Evolutionary conservation across 495 filamentous ascomycete genomes (phyloP), one percentile per base, ranked within the genome.

Genomic region (Symbiotaphrina buchneri): DNA sequence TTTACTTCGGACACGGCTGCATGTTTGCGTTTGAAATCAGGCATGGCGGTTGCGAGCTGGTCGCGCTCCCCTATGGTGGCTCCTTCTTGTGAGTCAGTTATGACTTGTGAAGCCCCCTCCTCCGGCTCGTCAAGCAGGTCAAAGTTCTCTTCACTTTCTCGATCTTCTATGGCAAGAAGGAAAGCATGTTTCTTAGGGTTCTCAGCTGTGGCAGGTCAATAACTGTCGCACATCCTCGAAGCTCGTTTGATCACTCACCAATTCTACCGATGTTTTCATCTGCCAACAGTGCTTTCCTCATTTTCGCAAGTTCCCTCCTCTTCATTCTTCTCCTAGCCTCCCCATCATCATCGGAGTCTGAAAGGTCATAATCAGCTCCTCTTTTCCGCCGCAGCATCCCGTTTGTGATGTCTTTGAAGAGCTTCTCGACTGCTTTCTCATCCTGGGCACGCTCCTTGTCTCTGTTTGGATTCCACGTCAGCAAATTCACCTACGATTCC

Each of bases 161-260:
- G 63, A 42, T 95, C 90, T 39, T 93, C 84, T 31, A 99, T 74
- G 6, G 81, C 74, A 33, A 63, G 65, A 36, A 95, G 66, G 56
- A 99, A 99, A 0, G 87, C 87, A 10, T 68, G 56, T 42, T 81
- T 82, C 48, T 84, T 83, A 8, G 82, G 84, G 44, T 94, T 83
- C 40, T 80, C 68, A 18, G 85, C 35, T 38, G 15, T 49, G 27
- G n/a, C n/a, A n/a, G n/a, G n/a, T n/a, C n/a, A n/a, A 5, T 25
- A 10, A 29, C 29, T 35, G 16, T 35, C n/a, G n/a, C n/a, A n/a
- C n/a, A n/a, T n/a, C n/a, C n/a, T n/a, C n/a, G n/a, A n/a, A n/a
- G n/a, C n/a, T n/a, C n/a, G n/a, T n/a, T 3, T 33, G 7, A 15
- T 5, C 18, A 31, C 40, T 20, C 32, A 44, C 41, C 82, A 32